Percentiles rank a stretch among this genome's conserved stretches.
Evolutionary conservation across 164 flowering plant species (phyloP).

Genomic region (Berberis thunbergii): DNA sequence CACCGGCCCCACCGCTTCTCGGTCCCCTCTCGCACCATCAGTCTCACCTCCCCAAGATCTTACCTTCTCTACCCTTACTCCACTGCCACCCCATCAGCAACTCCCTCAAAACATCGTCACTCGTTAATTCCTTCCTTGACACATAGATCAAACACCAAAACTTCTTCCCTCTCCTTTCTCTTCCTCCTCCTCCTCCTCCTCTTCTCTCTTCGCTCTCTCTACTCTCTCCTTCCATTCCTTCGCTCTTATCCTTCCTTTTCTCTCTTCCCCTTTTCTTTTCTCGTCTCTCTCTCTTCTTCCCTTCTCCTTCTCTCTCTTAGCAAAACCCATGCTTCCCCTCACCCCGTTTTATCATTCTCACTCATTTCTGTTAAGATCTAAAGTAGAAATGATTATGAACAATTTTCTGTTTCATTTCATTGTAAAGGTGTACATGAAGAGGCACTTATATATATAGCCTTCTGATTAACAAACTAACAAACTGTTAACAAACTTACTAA

Average conservation of each 20-base stretch:
- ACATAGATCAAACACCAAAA: slow-evolving; percentile 4
- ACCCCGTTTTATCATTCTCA: slow-evolving; percentile 5
- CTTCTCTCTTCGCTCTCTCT: slow-evolving; percentile 69
- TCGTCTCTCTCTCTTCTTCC: slow-evolving; percentile 23
- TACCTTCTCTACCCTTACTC: slow-evolving; percentile 28
- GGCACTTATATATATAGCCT: too few relatives aligned
- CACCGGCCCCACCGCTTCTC: slow-evolving; percentile 61
- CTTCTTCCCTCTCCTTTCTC: slow-evolving; percentile 23
- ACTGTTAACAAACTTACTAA: too few relatives aligned
- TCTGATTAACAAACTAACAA: too few relatives aligned
- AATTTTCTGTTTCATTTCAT: too few relatives aligned
- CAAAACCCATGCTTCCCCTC: slow-evolving; percentile 9
- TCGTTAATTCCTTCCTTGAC: slow-evolving; percentile 7
- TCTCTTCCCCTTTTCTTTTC: slow-evolving; percentile 44
- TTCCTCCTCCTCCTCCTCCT: slow-evolving; percentile 53
- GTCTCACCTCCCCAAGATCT: slow-evolving; percentile 14
- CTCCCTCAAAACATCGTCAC: slow-evolving; percentile 67
- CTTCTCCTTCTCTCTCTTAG: slow-evolving; percentile 22
- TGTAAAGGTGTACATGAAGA: too few relatives aligned
- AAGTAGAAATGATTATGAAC: too few relatives aligned
- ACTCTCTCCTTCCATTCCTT: slow-evolving; percentile 58
- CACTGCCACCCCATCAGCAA: slow-evolving; percentile 41
- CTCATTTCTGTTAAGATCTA: too few relatives aligned
- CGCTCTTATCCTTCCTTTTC: slow-evolving; percentile 31
- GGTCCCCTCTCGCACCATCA: slow-evolving; percentile 45